These are phyloP conservation scores for Tuber umbilicatum DNA, from an alignment of 495 filamentous ascomycete genomes.

Conservation along the genomic window DNA sequence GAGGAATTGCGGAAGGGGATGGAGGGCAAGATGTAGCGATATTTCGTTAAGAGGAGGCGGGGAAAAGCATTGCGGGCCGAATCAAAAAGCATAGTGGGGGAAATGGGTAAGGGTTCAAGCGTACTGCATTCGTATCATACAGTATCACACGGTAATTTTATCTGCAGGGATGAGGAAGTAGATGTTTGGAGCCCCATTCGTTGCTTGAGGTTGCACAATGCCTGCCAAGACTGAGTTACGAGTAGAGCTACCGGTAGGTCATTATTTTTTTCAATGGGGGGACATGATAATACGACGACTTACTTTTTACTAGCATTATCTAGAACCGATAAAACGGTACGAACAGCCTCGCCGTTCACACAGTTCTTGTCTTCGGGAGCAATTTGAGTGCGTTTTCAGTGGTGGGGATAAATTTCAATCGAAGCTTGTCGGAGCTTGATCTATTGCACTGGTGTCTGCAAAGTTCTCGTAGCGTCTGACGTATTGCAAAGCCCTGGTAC, in stretches of 20 bases:
- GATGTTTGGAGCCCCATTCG: neutral
- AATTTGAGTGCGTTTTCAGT: neutral
- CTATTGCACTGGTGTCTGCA: no score
- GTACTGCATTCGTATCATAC: no score
- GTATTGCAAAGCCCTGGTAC: no score
- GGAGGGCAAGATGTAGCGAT: neutral
- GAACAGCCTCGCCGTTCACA: neutral
- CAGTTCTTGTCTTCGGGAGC: neutral
- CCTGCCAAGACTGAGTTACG: neutral
- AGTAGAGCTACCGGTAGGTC: no score
- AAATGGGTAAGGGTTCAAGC: neutral
- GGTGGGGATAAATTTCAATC: no score
- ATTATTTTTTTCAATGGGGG: no score
- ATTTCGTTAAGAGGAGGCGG: neutral
- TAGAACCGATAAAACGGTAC: neutral
- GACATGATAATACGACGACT: no score
- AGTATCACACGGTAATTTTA: no score
- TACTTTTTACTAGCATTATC: neutral
- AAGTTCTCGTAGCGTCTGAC: no score
- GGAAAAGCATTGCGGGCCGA: neutral
- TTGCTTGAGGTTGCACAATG: neutral
- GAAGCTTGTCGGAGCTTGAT: no score
- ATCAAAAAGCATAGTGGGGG: neutral
- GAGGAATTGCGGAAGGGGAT: neutral
- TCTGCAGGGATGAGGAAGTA: no score